phyloP scores from a whole-genome alignment of 441 rosid species.

The Hura crepitans region DNA sequence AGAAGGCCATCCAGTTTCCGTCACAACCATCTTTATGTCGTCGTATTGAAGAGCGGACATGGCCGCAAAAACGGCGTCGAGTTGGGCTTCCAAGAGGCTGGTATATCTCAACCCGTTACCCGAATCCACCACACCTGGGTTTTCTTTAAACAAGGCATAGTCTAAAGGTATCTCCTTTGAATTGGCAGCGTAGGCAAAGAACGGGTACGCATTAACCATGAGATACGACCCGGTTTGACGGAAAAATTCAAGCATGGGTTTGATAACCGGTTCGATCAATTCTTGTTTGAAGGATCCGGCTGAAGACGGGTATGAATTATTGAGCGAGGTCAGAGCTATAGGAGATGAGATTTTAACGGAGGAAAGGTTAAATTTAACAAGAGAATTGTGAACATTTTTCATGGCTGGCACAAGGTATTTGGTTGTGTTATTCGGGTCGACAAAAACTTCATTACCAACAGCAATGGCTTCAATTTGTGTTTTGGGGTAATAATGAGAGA shows the following conservation, averaged over 20 bases:
- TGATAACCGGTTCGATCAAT: slow-evolving; percentile 53
- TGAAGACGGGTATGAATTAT: slow-evolving; percentile 68
- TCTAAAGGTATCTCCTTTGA: slow-evolving; percentile 58
- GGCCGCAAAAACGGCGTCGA: slow-evolving; percentile 85
- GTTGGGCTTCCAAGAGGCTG: slow-evolving; percentile 76
- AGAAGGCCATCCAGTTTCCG: slow-evolving; percentile 92
- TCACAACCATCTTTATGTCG: slow-evolving; percentile 56
- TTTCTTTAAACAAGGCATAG: slow-evolving; percentile 60
- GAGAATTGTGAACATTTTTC: slow-evolving; percentile 57
- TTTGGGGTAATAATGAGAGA: slow-evolving; percentile 49
- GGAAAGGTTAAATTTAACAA: slow-evolving; percentile 44
- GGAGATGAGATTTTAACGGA: slow-evolving; percentile 69
- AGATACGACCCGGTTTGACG: slow-evolving; percentile 54
- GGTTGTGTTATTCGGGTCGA: slow-evolving; percentile 60
- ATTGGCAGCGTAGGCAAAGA: slow-evolving; percentile 65
- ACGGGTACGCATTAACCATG: slow-evolving; percentile 80
- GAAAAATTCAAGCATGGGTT: slow-evolving; percentile 67
- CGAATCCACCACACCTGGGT: slow-evolving; percentile 63
- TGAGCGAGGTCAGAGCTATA: slow-evolving; percentile 51
- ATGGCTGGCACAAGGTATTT: slow-evolving; percentile 68
- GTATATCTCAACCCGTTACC: slow-evolving; percentile 64
- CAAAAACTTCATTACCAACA: slow-evolving; percentile 87
- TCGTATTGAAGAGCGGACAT: slow-evolving; percentile 58
- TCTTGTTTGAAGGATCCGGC: slow-evolving; percentile 65
- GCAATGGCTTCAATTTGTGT: slow-evolving; percentile 77